These are phyloP conservation scores for Phellopilus nigrolimitatus DNA, from an alignment of 1,284 basidiomycete species.

Conservation along the genomic window DNA sequence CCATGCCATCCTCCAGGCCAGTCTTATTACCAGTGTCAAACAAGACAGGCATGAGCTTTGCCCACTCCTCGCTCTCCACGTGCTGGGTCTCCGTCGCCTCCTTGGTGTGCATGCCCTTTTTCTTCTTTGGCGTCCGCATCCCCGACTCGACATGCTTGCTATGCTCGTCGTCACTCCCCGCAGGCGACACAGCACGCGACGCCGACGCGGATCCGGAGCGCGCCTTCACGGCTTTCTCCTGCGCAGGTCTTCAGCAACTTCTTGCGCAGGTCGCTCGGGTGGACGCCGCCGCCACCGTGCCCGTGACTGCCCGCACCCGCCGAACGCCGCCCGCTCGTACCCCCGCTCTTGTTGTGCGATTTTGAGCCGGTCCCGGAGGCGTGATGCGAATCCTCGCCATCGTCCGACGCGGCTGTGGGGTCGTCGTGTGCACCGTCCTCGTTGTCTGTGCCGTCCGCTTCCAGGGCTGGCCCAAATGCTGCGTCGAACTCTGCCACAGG, in stretches of 20 bases:
- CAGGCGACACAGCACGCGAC: slow-evolving; percentile 38
- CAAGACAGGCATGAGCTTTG: slow-evolving; percentile 20
- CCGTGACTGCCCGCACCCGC: slow-evolving; percentile 36
- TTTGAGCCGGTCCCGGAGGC: slow-evolving; percentile 17
- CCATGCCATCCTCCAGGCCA: slow-evolving; percentile 9
- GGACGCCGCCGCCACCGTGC: slow-evolving; percentile 37
- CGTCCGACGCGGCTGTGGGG: slow-evolving; percentile 41
- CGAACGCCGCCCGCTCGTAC: slow-evolving; percentile 30
- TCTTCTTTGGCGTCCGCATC: slow-evolving; percentile 15
- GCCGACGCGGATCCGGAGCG: slow-evolving; percentile 25
- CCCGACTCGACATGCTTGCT: slow-evolving; percentile 4
- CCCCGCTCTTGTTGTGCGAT: slow-evolving; percentile 25
- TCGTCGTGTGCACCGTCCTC: slow-evolving; percentile 42
- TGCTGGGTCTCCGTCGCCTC: slow-evolving; percentile 4
- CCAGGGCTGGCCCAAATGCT: slow-evolving; percentile 59
- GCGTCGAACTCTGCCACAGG: slow-evolving; percentile 75
- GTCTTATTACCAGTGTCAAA: slow-evolving; percentile 3
- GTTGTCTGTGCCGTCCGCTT: slow-evolving; percentile 41
- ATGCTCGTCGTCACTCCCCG: slow-evolving; percentile 19
- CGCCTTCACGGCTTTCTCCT: slow-evolving; percentile 40
- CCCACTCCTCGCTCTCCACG: slow-evolving; percentile 20
- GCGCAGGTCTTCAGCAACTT: slow-evolving; percentile 70
- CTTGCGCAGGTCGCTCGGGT: slow-evolving; percentile 69
- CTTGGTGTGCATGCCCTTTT: slow-evolving; percentile 11
- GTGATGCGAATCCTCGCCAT: slow-evolving; percentile 19